Evolutionary conservation across 2,329 filamentous ascomycete species (phyloP).

Genomic region (Magnaporthales sp.): DNA sequence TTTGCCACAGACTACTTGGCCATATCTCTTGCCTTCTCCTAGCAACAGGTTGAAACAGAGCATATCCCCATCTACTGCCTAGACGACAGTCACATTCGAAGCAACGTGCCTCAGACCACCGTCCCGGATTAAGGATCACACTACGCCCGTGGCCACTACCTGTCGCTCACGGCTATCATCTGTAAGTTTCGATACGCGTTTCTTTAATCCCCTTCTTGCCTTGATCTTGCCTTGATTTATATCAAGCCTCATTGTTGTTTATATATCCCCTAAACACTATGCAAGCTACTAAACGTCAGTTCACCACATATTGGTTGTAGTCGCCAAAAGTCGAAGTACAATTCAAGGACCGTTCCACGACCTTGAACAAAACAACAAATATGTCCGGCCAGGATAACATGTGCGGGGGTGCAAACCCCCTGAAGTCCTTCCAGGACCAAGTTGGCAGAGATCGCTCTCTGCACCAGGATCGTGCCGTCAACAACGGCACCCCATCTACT

Average conservation of each 20-base stretch:
- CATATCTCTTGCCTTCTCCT: background rate
- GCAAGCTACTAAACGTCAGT: background rate
- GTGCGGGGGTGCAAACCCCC: constrained; percentile 67
- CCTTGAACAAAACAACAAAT: constrained; percentile 7
- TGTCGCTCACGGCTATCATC: background rate
- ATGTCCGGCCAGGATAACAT: constrained; percentile 32
- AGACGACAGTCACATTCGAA: background rate
- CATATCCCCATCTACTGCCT: background rate
- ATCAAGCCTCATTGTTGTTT: background rate
- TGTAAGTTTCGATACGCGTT: background rate
- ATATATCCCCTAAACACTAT: background rate
- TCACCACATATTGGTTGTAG: background rate
- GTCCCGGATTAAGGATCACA: background rate
- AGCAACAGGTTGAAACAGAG: background rate
- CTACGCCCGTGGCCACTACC: background rate
- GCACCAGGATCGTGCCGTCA: constrained; percentile 59
- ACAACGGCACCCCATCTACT: background rate
- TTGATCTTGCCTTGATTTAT: background rate
- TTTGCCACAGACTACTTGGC: background rate
- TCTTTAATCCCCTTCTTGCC: background rate
- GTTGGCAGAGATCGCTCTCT: constrained; percentile 58
- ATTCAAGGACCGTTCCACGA: background rate
- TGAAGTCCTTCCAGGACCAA: constrained; percentile 67
- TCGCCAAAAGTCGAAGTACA: background rate
- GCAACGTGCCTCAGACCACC: background rate